Percentiles rank a stretch among this genome's conserved stretches.
Evolutionary conservation across 352 stramenopile genomes (phyloP).

Genomic region (Phytopythium ostracodes): DNA sequence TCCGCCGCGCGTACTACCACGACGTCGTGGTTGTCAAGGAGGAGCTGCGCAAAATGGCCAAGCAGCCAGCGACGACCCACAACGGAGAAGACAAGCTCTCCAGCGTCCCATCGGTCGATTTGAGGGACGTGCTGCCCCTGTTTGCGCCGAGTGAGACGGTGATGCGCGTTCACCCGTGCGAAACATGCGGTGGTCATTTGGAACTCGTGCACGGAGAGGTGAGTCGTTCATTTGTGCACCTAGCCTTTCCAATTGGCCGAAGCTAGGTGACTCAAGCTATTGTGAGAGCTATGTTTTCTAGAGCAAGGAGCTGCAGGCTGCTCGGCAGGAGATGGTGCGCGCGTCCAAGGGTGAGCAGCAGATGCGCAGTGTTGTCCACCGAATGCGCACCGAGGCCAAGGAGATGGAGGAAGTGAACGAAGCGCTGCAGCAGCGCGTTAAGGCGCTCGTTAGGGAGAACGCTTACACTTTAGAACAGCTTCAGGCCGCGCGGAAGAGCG

Average conservation of each 20-base stretch:
- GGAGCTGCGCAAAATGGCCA: conserved; percentile 33
- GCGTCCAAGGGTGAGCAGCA: conserved; percentile 71
- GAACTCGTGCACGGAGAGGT: conserved; percentile 81
- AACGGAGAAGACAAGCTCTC: conserved; percentile 36
- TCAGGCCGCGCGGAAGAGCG: conserved; percentile 58
- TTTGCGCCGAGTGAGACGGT: conserved; percentile 73
- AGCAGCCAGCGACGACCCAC: not conserved
- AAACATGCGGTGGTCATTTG: conserved; percentile 62
- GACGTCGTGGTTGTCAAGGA: conserved; percentile 85
- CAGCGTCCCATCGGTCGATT: conserved; percentile 63
- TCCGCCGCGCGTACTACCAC: conserved; percentile 75
- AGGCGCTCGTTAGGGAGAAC: conserved; percentile 74
- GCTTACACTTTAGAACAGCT: conserved; percentile 76
- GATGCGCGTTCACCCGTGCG: conserved; percentile 71
- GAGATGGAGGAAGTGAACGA: conserved; percentile 74
- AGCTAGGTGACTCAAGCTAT: too few relatives aligned
- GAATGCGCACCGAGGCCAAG: conserved; percentile 58
- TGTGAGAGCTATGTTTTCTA: too few relatives aligned
- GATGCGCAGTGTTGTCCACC: conserved; percentile 62
- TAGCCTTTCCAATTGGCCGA: too few relatives aligned
- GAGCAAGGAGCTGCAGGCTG: conserved; percentile 66
- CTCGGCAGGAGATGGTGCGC: conserved; percentile 56
- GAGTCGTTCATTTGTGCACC: conserved; percentile 1
- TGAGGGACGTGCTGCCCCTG: conserved; percentile 59
- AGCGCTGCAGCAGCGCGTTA: conserved; percentile 67